Evolutionary conservation across 768 basidiomycete species (phyloP), one percentile per base, ranked within the genome.

Genomic region (Tylopilus intermedius): DNA sequence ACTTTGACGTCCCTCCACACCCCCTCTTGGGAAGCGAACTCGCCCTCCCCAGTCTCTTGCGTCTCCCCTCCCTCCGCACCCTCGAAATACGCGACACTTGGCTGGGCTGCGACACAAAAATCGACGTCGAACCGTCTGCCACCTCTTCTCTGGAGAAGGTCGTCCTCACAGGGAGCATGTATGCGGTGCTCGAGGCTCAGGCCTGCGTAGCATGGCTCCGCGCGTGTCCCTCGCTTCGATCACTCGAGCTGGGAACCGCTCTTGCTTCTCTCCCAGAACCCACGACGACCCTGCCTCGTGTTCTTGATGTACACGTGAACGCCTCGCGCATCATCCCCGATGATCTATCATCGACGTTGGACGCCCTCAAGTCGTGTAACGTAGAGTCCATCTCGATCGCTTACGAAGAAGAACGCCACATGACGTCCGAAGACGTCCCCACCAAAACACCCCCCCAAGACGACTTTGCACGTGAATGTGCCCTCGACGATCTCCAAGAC

Each of bases 51-150:
- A 81, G 79, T 11, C 79, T 89, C 49, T 76, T 89, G 45, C 76
- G 77, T 58, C 75, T 89, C 44, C 77, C 83, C 7, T 73, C 79
- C 42, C 79, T 89, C 37, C 76, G 73, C 27, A 77, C 76, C 57
- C 82, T 89, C 57, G 75, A 75, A 40, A 80, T 89, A 60, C 78
- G 77, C 51, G 85, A 87, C 62, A 86, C 84, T 0, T 86, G 87
- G 68, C 76, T 89, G 51, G 85, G 84, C 14, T 65, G 67, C 30
- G 67, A 68, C 50, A 47, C 65, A 27, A 56, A 58, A 27, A 49
- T 67, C 43, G 61, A 58, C 3, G 24, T 54, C 29, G 51, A 47
- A 13, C 32, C 2, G 13, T 35, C 56, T 9, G 15, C 51, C 0
- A 27, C 50, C 0, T 41, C 59, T 1, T 18, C 50, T 4, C 9